Conservation (phyloP, 352 stramenopile species). For the Globisporangium spiculum region DNA sequence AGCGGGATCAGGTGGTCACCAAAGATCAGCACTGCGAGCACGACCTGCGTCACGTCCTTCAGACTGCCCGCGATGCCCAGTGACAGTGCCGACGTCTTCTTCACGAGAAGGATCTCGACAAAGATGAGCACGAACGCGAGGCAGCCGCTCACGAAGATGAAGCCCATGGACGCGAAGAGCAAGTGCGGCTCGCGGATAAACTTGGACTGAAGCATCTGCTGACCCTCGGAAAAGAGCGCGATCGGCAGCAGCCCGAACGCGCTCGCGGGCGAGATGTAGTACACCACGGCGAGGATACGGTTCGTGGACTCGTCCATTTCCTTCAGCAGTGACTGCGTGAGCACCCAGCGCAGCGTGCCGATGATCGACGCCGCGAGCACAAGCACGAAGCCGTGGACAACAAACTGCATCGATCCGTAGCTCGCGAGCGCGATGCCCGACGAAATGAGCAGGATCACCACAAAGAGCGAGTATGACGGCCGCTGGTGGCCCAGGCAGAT, state of each 20-base stretch:
- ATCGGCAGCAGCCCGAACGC: slow-evolving; percentile 72
- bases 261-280: slow-evolving; percentile 78
- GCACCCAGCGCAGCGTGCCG: slow-evolving; percentile 72
- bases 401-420: slow-evolving; percentile 76
- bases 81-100: slow-evolving; percentile 80
- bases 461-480: slow-evolving; percentile 43
- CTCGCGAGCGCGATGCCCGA: slow-evolving; percentile 69
- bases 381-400: slow-evolving; percentile 62
- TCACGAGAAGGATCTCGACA: slow-evolving; percentile 77
- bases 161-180: slow-evolving; percentile 47
- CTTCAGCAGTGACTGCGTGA: slow-evolving; percentile 81
- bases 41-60: slow-evolving; percentile 79
- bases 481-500: slow-evolving; percentile 73
- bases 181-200: slow-evolving; percentile 52
- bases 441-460: slow-evolving; percentile 67
- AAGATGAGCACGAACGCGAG: slow-evolving; percentile 81
- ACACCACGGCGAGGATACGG: slow-evolving; percentile 76
- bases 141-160: slow-evolving; percentile 66
- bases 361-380: slow-evolving; percentile 70
- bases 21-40: slow-evolving; percentile 78
- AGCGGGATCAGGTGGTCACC: slow-evolving; percentile 56
- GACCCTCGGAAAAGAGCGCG: slow-evolving; percentile 48
- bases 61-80: slow-evolving; percentile 77
- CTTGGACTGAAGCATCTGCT: slow-evolving; percentile 45
- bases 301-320: slow-evolving; percentile 55